phyloP scores from a whole-genome alignment of 1,139 yeast species.

The Saccharomyces hybrid region DNA sequence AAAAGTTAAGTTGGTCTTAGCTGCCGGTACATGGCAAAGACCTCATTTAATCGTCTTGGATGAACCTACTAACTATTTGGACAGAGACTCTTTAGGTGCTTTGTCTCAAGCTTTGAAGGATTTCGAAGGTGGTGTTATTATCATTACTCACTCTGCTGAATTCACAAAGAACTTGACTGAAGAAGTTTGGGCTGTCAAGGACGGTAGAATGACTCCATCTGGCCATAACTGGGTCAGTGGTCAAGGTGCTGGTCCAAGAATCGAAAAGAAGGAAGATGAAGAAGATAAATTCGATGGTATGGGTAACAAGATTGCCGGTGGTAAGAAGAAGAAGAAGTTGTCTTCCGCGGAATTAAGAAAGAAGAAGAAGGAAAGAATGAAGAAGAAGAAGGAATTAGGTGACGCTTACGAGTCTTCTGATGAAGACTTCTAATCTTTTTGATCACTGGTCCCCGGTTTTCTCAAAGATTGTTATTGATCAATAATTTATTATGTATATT shows the following conservation, averaged over 20 bases:
- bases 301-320: constrained; percentile 98
- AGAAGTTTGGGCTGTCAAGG: constrained; percentile 99
- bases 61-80: constrained; percentile 98
- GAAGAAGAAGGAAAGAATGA: constrained; percentile 99
- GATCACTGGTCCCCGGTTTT: constrained; percentile 1
- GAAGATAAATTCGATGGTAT: constrained; percentile 98
- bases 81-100: constrained; percentile 99
- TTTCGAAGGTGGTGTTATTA: constrained; percentile 98
- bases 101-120: constrained; percentile 97
- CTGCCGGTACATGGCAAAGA: constrained; percentile 99
- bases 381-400: constrained; percentile 99
- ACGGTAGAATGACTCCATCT: constrained; percentile 98
- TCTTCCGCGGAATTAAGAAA: constrained; percentile 98
- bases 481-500: constrained; percentile 4
- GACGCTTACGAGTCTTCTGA: constrained; percentile 97
- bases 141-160: constrained; percentile 99
- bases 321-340: constrained; percentile 94
- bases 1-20: constrained; percentile 97
- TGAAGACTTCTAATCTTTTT: constrained; percentile 38
- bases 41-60: constrained; percentile 98
- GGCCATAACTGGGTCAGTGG: constrained; percentile 99
- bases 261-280: constrained; percentile 92
- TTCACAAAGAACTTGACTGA: constrained; percentile 98
- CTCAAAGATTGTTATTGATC: neutral
- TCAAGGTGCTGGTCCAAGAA: constrained; percentile 99